phyloP scores from a whole-genome alignment of 2,329 filamentous ascomycete genomes.

The Xylaria sp. region DNA sequence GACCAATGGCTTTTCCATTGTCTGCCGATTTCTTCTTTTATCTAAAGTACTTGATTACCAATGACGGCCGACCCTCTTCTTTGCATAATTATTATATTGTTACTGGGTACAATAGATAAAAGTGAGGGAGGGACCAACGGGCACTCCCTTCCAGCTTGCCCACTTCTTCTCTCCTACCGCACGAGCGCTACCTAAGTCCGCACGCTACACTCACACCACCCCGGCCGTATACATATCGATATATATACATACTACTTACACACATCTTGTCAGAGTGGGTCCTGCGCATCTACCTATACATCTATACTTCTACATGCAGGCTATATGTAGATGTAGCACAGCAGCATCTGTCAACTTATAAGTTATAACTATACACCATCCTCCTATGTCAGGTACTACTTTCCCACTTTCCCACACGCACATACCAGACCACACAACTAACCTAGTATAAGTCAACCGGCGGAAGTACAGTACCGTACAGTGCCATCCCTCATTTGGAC shows the following conservation, averaged over 20 bases:
- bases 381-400: conserved; percentile 31
- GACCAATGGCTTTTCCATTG: conserved; percentile 30
- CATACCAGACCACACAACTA: background rate
- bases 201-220: conserved; percentile 6
- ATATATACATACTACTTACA: conserved; percentile 7
- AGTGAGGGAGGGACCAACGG: conserved; percentile 14
- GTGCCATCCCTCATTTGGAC: conserved; percentile 22
- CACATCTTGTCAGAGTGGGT: conserved; percentile 9
- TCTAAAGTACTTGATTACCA: conserved; percentile 17
- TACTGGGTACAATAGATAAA: background rate
- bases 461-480: background rate
- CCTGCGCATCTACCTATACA: conserved; percentile 11
- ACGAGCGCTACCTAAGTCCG: too few species aligned
- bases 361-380: conserved; percentile 13
- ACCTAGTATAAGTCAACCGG: background rate
- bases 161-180: conserved; percentile 3
- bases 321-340: conserved; percentile 13
- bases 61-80: conserved; percentile 2
- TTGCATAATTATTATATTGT: conserved; percentile 1
- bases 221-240: background rate
- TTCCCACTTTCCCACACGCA: conserved; percentile 12
- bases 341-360: conserved; percentile 18
- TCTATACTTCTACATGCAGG: background rate
- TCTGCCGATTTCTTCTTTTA: conserved; percentile 18
- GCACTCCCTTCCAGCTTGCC: background rate